These are phyloP conservation scores for Hypoxylon rubiginosum DNA, from an alignment of 2,329 filamentous ascomycete species.

Conservation along the genomic window DNA sequence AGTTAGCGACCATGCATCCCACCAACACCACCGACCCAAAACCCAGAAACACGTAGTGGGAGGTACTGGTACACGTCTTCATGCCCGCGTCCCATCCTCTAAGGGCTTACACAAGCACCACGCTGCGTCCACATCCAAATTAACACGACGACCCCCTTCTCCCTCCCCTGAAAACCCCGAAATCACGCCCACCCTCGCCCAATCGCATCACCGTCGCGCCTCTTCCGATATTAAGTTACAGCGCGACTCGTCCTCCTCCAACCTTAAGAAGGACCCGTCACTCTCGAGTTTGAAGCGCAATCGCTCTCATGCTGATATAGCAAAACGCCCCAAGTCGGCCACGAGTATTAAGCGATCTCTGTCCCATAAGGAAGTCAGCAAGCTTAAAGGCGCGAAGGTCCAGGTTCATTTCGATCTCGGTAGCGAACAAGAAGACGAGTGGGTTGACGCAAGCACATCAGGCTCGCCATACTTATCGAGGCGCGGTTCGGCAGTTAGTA, in stretches of 20 bases:
- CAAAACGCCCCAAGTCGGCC: conserved; percentile 64
- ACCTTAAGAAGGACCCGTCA: conserved; percentile 68
- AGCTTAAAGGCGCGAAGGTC: conserved; percentile 59
- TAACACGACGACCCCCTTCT: conserved; percentile 60
- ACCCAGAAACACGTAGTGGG: conserved; percentile 61
- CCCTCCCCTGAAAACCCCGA: conserved; percentile 56
- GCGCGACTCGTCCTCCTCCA: conserved; percentile 59
- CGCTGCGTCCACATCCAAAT: conserved; percentile 54
- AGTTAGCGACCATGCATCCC: conserved; percentile 51
- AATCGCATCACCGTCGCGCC: conserved; percentile 64
- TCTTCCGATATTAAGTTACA: conserved; percentile 66
- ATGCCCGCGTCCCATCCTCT: conserved; percentile 66
- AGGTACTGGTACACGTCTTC: conserved; percentile 58
- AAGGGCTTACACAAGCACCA: conserved; percentile 65
- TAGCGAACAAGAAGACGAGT: conserved; percentile 69
- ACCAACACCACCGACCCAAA: conserved; percentile 53
- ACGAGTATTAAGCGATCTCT: conserved; percentile 67
- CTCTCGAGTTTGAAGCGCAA: conserved; percentile 69
- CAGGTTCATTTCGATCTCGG: conserved; percentile 76
- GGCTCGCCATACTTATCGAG: conserved; percentile 71
- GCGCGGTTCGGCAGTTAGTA: conserved; percentile 64
- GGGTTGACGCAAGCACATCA: conserved; percentile 75
- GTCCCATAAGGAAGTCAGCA: conserved; percentile 64
- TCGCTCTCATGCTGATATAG: conserved; percentile 69
- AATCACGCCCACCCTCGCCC: conserved; percentile 48